phyloP scores from a whole-genome alignment of 768 basidiomycete species.

The Pleurotus djamor region DNA sequence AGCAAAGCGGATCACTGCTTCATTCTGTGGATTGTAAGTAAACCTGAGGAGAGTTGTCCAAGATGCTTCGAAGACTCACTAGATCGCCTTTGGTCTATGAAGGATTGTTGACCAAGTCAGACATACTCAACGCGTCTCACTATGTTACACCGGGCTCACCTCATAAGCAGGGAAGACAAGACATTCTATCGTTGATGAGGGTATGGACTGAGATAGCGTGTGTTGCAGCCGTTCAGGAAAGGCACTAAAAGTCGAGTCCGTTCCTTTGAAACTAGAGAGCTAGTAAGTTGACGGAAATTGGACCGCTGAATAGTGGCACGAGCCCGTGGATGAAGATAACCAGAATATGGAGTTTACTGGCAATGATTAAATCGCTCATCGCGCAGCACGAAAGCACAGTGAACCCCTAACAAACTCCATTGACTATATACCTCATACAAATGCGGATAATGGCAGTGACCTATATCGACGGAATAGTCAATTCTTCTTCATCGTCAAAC shows the following conservation, averaged over 20 bases:
- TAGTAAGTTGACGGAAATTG: no score
- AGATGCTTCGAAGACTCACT: constrained; percentile 39
- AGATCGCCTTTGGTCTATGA: constrained; percentile 85
- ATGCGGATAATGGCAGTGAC: neutral
- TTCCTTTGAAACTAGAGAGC: constrained; percentile 55
- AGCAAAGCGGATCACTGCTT: constrained; percentile 81
- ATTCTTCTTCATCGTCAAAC: constrained; percentile 1
- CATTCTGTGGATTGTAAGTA: constrained; percentile 42
- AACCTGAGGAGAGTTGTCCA: constrained; percentile 5
- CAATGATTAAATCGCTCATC: constrained; percentile 4
- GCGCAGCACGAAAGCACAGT: neutral
- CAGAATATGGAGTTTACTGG: constrained; percentile 47
- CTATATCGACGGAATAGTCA: no score
- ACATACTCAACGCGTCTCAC: no score
- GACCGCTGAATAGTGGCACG: neutral
- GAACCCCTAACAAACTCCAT: no score
- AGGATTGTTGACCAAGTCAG: neutral
- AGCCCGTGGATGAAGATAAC: constrained; percentile 77
- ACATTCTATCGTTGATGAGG: constrained; percentile 59
- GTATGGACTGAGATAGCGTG: constrained; percentile 64
- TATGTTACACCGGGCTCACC: constrained; percentile 38
- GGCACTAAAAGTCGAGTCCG: constrained; percentile 67
- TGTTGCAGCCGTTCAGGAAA: constrained; percentile 84
- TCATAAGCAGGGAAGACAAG: constrained; percentile 90
- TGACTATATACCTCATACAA: neutral